These are phyloP conservation scores for Populus ilicifolia DNA, from an alignment of 345 rosid species.

Conservation along the genomic window DNA sequence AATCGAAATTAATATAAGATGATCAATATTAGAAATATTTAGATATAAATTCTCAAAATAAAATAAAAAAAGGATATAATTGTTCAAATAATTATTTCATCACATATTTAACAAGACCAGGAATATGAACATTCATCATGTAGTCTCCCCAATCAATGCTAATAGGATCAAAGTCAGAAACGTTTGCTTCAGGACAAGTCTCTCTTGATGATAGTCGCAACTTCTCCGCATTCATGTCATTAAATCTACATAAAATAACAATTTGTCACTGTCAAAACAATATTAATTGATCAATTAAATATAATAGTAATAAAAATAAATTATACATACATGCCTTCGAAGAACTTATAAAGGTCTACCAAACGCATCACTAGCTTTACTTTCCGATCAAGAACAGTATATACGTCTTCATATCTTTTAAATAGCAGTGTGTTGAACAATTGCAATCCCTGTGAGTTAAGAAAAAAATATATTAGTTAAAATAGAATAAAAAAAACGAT, in stretches of 20 bases:
- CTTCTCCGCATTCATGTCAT: constrained; percentile 28
- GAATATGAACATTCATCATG: constrained; percentile 10
- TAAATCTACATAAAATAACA: constrained; percentile 10
- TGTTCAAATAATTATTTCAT: background rate
- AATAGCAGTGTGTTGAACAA: constrained; percentile 15
- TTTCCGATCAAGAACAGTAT: constrained; percentile 9
- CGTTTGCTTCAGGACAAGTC: constrained; percentile 3
- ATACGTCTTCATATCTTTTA: constrained; percentile 8
- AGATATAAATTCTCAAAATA: no score
- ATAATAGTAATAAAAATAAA: no score
- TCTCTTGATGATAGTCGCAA: constrained; percentile 15
- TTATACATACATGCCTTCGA: constrained; percentile 21
- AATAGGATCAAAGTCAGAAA: constrained; percentile 11
- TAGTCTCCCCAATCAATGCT: constrained; percentile 12
- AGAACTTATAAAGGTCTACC: constrained; percentile 35
- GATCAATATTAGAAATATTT: no score
- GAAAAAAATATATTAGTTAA: background rate
- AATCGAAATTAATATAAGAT: no score
- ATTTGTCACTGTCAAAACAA: no score
- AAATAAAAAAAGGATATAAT: no score
- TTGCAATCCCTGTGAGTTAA: background rate
- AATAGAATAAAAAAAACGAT: background rate
- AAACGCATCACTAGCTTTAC: constrained; percentile 29
- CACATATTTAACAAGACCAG: constrained; percentile 14
- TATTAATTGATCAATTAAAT: background rate